Evolutionary conservation across 148 eudicot genomes (phyloP).

Genomic region (Talinum fruticosum): DNA sequence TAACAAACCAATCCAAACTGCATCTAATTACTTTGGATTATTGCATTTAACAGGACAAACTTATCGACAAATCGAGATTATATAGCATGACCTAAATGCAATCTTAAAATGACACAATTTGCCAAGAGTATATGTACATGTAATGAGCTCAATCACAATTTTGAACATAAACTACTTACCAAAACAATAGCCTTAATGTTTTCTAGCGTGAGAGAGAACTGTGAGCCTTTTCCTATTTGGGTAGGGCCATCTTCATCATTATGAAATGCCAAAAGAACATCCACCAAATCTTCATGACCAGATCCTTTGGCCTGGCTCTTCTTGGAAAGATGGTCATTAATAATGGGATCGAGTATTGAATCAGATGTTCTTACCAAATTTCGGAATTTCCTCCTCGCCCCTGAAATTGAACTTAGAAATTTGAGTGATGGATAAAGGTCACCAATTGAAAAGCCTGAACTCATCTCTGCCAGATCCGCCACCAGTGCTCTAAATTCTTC

Average conservation of each 20-base stretch:
- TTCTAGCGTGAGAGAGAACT: background rate
- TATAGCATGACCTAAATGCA: too few relatives aligned
- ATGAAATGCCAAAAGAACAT: slow-evolving; percentile 30
- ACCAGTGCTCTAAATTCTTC: slow-evolving; percentile 13
- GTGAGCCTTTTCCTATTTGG: background rate
- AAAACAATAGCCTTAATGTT: background rate
- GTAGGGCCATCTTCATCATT: slow-evolving; percentile 1
- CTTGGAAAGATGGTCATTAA: slow-evolving; percentile 21
- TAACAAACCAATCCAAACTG: too few relatives aligned
- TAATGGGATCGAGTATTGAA: slow-evolving; percentile 25
- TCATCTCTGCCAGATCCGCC: background rate
- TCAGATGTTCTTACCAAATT: slow-evolving; percentile 19
- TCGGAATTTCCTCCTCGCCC: slow-evolving; percentile 9
- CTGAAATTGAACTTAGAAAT: slow-evolving; percentile 22
- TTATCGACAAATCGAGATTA: too few relatives aligned
- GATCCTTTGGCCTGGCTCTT: background rate
- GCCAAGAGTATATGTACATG: background rate
- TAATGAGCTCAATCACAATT: background rate
- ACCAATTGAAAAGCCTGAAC: slow-evolving; percentile 23
- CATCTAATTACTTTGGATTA: too few relatives aligned
- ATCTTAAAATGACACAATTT: too few relatives aligned
- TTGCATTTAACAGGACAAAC: too few relatives aligned
- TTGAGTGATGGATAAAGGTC: slow-evolving; percentile 35
- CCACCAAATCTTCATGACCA: slow-evolving; percentile 22
- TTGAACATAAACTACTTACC: background rate